phyloP scores from a whole-genome alignment of 305 asterid species.

The Rubia peregrina region DNA sequence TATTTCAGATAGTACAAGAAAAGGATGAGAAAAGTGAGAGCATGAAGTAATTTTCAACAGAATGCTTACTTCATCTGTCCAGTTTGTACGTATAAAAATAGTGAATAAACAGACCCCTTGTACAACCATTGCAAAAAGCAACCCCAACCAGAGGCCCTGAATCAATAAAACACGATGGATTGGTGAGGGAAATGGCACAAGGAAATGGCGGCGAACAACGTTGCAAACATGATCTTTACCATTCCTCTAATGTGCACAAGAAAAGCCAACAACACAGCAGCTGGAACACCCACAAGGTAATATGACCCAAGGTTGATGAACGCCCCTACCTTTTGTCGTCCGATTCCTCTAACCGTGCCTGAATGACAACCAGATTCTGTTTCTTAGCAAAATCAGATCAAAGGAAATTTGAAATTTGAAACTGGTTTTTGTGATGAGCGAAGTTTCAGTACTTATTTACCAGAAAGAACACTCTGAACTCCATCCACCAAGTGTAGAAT shows the following conservation, averaged over 20 bases:
- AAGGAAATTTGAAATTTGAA: neutral
- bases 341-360: conserved; percentile 77
- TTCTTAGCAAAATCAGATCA: neutral
- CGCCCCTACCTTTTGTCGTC: conserved; percentile 76
- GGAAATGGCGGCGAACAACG: too few species aligned
- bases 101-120: conserved; percentile 50
- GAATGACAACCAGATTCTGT: neutral
- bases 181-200: neutral
- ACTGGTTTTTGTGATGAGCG: neutral
- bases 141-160: conserved; percentile 81
- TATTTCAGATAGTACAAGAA: neutral
- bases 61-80: conserved; percentile 55
- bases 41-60: neutral
- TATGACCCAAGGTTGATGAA: conserved; percentile 68
- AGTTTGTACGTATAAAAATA: conserved; percentile 39
- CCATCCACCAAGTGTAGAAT: conserved; percentile 58
- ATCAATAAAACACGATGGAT: neutral
- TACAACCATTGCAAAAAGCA: conserved; percentile 47
- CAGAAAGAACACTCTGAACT: conserved; percentile 74
- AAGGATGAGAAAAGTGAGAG: neutral
- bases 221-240: conserved; percentile 25
- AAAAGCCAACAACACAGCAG: conserved; percentile 55
- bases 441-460: conserved; percentile 15
- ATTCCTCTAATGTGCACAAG: conserved; percentile 51
- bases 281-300: conserved; percentile 71